Evolutionary conservation across 495 filamentous ascomycete species (phyloP).

Genomic region (Acidiella bohemica): DNA sequence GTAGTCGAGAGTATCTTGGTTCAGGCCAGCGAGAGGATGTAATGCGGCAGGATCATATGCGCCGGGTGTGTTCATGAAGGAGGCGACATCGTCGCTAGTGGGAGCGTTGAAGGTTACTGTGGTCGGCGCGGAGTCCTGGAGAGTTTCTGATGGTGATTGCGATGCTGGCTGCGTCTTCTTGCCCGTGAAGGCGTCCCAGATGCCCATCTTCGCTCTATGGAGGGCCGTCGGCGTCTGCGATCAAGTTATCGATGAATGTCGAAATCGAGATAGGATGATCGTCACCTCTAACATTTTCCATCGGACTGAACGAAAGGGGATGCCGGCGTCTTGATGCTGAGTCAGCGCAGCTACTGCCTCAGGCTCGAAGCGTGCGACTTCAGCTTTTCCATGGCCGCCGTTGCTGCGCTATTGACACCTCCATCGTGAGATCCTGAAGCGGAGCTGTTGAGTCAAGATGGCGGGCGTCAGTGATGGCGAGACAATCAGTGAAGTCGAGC

Average conservation of each 20-base stretch:
- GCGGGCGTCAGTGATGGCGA: no score
- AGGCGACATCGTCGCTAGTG: slow-evolving; percentile 61
- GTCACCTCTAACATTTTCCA: no score
- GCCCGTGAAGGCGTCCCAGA: slow-evolving; percentile 82
- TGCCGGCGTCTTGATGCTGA: no score
- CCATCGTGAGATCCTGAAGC: background rate
- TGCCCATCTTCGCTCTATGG: no score
- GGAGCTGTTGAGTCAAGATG: no score
- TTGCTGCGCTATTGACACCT: background rate
- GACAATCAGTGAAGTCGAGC: slow-evolving; percentile 6
- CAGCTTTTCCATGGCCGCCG: background rate
- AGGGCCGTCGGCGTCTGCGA: no score
- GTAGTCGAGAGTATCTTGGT: slow-evolving; percentile 86
- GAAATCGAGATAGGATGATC: no score
- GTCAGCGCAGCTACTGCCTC: no score
- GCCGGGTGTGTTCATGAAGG: slow-evolving; percentile 57
- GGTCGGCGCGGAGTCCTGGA: slow-evolving; percentile 33
- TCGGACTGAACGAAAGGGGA: no score
- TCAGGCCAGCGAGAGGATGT: slow-evolving; percentile 87
- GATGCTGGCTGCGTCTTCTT: slow-evolving; percentile 49
- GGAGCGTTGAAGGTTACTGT: slow-evolving; percentile 54
- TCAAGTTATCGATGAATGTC: no score
- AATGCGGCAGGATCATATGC: slow-evolving; percentile 73
- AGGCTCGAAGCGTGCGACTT: no score
- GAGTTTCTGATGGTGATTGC: slow-evolving; percentile 23